Evolutionary conservation across 2,329 filamentous ascomycete species (phyloP).

Genomic region (Diaporthe ilicicola): DNA sequence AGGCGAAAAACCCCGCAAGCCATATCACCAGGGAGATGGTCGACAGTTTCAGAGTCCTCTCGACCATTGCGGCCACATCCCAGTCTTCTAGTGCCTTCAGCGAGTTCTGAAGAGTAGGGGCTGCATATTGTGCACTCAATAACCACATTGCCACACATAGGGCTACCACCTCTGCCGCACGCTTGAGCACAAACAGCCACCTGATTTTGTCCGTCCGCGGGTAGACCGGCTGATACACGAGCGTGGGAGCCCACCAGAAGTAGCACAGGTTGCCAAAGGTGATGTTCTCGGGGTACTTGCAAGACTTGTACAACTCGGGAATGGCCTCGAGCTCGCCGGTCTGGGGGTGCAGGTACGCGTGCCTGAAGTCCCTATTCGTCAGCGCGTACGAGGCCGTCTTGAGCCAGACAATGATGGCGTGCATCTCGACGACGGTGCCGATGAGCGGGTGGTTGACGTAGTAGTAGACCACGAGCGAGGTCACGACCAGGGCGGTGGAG

Average conservation of each 20-base stretch:
- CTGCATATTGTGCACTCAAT: slow-evolving; percentile 91
- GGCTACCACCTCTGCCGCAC: slow-evolving; percentile 78
- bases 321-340: slow-evolving; percentile 73
- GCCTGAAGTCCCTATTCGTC: slow-evolving; percentile 93
- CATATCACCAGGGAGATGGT: slow-evolving; percentile 96
- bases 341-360: slow-evolving; percentile 83
- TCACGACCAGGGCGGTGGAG: slow-evolving; percentile 79
- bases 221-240: slow-evolving; percentile 97
- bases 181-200: slow-evolving; percentile 88
- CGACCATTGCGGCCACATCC: slow-evolving; percentile 82
- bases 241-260: slow-evolving; percentile 97
- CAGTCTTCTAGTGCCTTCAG: slow-evolving; percentile 85
- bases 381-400: slow-evolving; percentile 97
- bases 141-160: slow-evolving; percentile 95
- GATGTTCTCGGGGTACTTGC: slow-evolving; percentile 91
- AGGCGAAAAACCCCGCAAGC: slow-evolving; percentile 95
- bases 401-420: slow-evolving; percentile 94
- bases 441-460: slow-evolving; percentile 93
- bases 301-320: slow-evolving; percentile 82
- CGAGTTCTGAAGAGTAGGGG: slow-evolving; percentile 88
- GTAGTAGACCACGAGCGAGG: slow-evolving; percentile 88
- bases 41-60: slow-evolving; percentile 91
- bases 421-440: slow-evolving; percentile 87
- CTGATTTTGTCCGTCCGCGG: slow-evolving; percentile 83
- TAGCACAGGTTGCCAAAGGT: slow-evolving; percentile 88